Base-by-base conservation (phyloP, 1,139 yeast species). In the Starmera stellimalicola region DNA sequence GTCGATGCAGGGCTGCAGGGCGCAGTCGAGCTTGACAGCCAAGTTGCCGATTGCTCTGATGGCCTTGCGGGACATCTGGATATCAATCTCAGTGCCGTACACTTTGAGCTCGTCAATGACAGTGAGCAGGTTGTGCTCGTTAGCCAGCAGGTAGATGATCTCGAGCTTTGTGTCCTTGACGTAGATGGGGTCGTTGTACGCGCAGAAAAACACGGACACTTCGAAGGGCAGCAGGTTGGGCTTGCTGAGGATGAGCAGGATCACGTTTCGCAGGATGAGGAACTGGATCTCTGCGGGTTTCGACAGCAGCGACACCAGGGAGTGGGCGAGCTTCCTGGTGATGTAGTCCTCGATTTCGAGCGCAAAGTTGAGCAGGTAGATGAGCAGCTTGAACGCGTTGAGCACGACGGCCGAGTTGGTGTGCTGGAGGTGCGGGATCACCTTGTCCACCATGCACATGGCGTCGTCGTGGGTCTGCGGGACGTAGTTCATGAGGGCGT, bases 161-260 rank as follows among this genome's bases (percentile, higher is more conserved):
- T 88, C 97, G 30, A 91, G 63, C 50, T 91, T 88, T 8, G 96
- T 83, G 47, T 87, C 93, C 54, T 87, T 85, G 50, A 91, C 79
- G 52, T 82, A 91, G 16, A 83, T 76, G 0, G 94, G 93, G 53
- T 88, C 96, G 50, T 81, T 80, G 48, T 73, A 83, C 41, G 77
- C 76, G 56, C 93, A 79, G 55, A 84, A 85, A 53, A 88, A 84
- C 60, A 77, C 73, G 37, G 76, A 74, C 18, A 80, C 85, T 43
- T 81, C 93, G 35, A 84, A 63, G 16, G 61, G 51, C 6, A 83
- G 60, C 38, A 84, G 62, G 16, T 72, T 68, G 15, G 78, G 77
- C 39, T 77, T 70, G 28, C 85, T 76, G 38, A 87, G 67, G 23
- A 87, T 65, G 16, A 88, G 59, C 26, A 88, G 56, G 17, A 85